phyloP scores from a whole-genome alignment of 345 rosid species.

The Hibiscus mutabilis region DNA sequence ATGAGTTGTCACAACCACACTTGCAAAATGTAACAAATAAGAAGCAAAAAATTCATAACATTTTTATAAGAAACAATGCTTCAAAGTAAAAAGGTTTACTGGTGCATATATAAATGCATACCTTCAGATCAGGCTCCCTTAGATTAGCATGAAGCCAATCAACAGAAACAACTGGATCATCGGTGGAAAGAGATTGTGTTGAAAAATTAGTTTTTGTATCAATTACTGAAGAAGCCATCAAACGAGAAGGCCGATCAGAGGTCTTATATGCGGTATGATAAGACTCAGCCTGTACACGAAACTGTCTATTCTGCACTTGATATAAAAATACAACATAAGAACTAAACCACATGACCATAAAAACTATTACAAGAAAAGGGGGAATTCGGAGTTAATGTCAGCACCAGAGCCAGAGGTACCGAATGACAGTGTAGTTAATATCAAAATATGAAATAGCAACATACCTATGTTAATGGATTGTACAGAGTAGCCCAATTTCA shows the following conservation, averaged over 20 bases:
- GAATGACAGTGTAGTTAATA: neutral
- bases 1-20: no score
- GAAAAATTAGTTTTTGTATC: slow-evolving; percentile 36
- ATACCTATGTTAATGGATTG: neutral
- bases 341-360: slow-evolving; percentile 6
- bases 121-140: slow-evolving; percentile 78
- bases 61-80: no score
- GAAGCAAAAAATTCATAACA: no score
- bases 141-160: slow-evolving; percentile 93
- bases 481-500: neutral
- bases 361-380: neutral
- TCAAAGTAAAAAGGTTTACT: no score
- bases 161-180: slow-evolving; percentile 81
- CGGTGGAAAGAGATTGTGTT: slow-evolving; percentile 38
- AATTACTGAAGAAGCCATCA: slow-evolving; percentile 42
- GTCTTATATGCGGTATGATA: slow-evolving; percentile 19
- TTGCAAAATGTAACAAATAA: no score
- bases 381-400: neutral
- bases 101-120: slow-evolving; percentile 13
- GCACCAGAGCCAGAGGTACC: neutral
- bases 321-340: slow-evolving; percentile 9
- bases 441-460: neutral
- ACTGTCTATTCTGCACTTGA: slow-evolving; percentile 39
- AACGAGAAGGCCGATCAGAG: slow-evolving; percentile 28
- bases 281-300: slow-evolving; percentile 24